phyloP scores from a whole-genome alignment of 2,329 filamentous ascomycete genomes.

The Hysterium pulicare region DNA sequence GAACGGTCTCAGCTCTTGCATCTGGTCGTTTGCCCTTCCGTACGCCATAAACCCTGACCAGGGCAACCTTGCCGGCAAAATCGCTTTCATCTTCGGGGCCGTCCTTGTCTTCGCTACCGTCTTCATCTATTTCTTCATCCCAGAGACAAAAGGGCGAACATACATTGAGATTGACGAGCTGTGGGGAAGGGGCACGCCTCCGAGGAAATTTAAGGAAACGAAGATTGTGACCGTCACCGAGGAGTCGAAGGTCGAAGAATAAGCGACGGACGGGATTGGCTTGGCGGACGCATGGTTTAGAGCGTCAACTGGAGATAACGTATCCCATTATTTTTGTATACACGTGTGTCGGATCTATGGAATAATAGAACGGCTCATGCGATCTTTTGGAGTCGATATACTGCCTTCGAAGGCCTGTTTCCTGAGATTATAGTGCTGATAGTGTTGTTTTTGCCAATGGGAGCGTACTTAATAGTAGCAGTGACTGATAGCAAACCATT shows the following conservation, averaged over 20 bases:
- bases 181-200: neutral
- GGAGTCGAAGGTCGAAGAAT: slow-evolving; percentile 3
- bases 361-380: no score
- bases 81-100: slow-evolving; percentile 55
- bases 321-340: no score
- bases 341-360: no score
- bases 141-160: slow-evolving; percentile 71
- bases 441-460: no score
- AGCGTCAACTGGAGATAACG: no score
- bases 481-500: no score
- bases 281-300: no score
- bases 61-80: slow-evolving; percentile 57
- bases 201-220: slow-evolving; percentile 4
- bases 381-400: no score
- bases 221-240: slow-evolving; percentile 10
- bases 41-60: slow-evolving; percentile 70
- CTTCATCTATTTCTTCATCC: slow-evolving; percentile 56
- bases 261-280: no score
- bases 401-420: no score
- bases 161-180: slow-evolving; percentile 15
- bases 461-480: no score
- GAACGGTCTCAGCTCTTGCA: slow-evolving; percentile 13
- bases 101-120: slow-evolving; percentile 48
- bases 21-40: slow-evolving; percentile 40
- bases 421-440: no score